Evolutionary conservation across 2,329 filamentous ascomycete species (phyloP).

Genomic region (Xylaria sp.): DNA sequence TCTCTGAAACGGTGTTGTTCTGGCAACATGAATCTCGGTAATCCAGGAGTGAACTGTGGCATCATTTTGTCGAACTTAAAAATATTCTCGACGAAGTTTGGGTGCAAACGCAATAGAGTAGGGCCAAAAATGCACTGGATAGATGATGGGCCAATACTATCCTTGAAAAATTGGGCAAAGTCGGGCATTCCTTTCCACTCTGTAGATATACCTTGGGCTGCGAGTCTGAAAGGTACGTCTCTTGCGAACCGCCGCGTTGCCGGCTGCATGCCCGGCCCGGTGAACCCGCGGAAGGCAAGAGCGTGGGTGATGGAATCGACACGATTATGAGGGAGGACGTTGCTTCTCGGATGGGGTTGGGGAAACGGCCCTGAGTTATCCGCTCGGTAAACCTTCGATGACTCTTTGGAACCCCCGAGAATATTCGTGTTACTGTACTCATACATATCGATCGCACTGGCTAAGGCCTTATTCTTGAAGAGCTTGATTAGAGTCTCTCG

Average conservation of each 20-base stretch:
- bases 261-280: slow-evolving; percentile 37
- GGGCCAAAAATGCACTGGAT: slow-evolving; percentile 40
- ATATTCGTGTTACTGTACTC: slow-evolving; percentile 35
- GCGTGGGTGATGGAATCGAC: slow-evolving; percentile 38
- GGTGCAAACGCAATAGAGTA: slow-evolving; percentile 36
- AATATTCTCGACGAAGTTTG: slow-evolving; percentile 36
- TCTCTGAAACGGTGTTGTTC: slow-evolving; percentile 30
- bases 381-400: slow-evolving; percentile 32
- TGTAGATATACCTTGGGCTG: slow-evolving; percentile 24
- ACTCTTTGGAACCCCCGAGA: slow-evolving; percentile 34
- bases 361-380: slow-evolving; percentile 40
- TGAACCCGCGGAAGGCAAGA: slow-evolving; percentile 31
- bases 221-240: slow-evolving; percentile 24
- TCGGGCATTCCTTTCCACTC: slow-evolving; percentile 37
- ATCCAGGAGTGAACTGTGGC: slow-evolving; percentile 34
- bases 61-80: slow-evolving; percentile 38
- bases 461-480: slow-evolving; percentile 31
- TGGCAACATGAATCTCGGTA: slow-evolving; percentile 35
- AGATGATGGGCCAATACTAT: slow-evolving; percentile 31
- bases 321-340: slow-evolving; percentile 34
- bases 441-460: slow-evolving; percentile 37
- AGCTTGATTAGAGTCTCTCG: slow-evolving; percentile 36
- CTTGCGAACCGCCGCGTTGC: slow-evolving; percentile 29
- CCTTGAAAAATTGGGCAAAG: slow-evolving; percentile 34
- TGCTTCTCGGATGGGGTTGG: slow-evolving; percentile 34